Base-by-base conservation (phyloP, 805 yeast genomes). In the Metschnikowia noctiluminum region DNA sequence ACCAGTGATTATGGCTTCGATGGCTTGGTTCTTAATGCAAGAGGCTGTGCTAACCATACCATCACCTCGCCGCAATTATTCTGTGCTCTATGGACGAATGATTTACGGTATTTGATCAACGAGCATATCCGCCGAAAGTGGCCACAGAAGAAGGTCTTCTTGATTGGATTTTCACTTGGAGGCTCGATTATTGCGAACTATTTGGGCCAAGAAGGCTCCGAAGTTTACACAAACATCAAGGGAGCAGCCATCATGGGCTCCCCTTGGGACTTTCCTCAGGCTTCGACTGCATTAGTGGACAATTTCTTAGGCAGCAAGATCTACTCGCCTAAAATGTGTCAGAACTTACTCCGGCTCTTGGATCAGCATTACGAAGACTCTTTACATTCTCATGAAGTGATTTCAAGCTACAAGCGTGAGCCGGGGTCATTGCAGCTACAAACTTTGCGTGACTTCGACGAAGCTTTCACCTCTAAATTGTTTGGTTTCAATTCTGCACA, bases 1-100 rank as follows among this genome's bases (percentile, higher is more conserved):
- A 72, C 77, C 31, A 57, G 62, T 1, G 66, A 68, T 13, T 67
- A 69, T 46, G 58, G 70, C 53, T 74, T 82, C 61, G 81, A 84
- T 65, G 84, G 73, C 16, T 61, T 82, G 42, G 85, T 83, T 15
- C 60, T 87, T 42, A 85, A 85, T 61, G 75, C 87, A 14, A 73
- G 95, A 60, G 95, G 95, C 3, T 86, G 92, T 65, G 85, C 89
- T 30, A 76, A 88, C 60, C 84, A 89, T 16, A 83, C 83, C 52
- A 72, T 87, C 48, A 78, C 89, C 1, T 79, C 88, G 6, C 88
- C 88, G 6, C 78, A 79, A 54, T 62, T 86, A 21, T 85, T 82
- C 64, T 75, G 82, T 45, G 95, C 85, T 0, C 69, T 84, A 42
- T 80, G 85, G 66, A 86, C 91, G 7, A 81, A 77, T 52, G 95